Evolutionary conservation across 2,329 filamentous ascomycete genomes (phyloP).

Genomic region (Nemania bipapillata): DNA sequence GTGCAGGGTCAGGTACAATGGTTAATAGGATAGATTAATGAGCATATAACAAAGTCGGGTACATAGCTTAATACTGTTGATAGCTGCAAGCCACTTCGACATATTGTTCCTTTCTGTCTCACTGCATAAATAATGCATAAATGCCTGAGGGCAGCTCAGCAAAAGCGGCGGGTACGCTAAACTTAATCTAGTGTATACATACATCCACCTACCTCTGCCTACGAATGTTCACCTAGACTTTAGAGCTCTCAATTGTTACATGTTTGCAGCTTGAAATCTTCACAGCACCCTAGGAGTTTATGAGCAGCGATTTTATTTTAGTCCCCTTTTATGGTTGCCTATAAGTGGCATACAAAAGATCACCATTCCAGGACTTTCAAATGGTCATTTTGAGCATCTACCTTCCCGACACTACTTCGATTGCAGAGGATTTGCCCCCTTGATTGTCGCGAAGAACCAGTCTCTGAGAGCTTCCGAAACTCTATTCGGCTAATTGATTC

Average conservation of each 20-base stretch:
- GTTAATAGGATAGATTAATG: too few species aligned
- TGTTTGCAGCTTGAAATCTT: not conserved
- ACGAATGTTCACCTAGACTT: not conserved
- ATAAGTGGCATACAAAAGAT: not conserved
- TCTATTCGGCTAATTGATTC: not conserved
- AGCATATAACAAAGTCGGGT: too few species aligned
- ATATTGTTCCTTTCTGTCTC: too few species aligned
- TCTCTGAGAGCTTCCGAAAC: not conserved
- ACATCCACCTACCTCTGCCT: not conserved
- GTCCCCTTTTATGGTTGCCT: not conserved
- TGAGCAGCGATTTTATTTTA: not conserved
- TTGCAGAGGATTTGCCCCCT: not conserved
- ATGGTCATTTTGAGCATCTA: not conserved
- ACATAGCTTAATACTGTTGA: too few species aligned
- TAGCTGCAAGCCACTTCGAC: too few species aligned
- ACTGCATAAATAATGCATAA: too few species aligned
- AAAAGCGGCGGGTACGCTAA: too few species aligned
- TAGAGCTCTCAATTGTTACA: not conserved
- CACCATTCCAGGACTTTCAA: too few species aligned
- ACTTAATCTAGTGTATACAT: too few species aligned
- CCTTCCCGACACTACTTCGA: not conserved
- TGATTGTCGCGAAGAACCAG: not conserved
- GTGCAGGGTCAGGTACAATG: too few species aligned
- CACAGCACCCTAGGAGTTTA: not conserved
- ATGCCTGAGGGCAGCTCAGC: too few species aligned